These are phyloP conservation scores for Mariannaea sp. DNA, from an alignment of 2,329 filamentous ascomycete species.

Conservation along the genomic window DNA sequence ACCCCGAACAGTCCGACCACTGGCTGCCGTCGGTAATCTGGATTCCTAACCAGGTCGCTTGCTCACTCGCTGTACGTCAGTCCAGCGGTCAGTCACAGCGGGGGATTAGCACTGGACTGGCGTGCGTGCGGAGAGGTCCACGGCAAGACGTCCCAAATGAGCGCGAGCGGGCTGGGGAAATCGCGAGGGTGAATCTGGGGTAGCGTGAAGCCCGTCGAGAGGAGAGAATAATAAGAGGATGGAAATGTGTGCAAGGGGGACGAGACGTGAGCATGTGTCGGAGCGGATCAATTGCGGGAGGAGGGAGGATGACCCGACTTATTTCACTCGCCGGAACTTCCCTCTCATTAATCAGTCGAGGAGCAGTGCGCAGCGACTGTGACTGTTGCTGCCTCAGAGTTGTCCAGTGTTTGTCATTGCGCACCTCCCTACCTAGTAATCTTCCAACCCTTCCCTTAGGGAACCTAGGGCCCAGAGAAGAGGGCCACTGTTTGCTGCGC, in stretches of 20 bases:
- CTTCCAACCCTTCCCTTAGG: too few species aligned
- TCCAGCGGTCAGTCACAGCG: neutral
- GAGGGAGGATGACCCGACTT: conserved; percentile 4
- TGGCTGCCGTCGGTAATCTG: too few species aligned
- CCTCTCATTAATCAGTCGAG: neutral
- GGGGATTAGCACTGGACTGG: neutral
- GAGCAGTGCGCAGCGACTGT: neutral
- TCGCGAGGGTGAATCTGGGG: neutral
- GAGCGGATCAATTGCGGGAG: neutral
- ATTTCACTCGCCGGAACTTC: neutral
- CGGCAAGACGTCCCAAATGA: neutral
- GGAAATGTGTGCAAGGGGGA: neutral
- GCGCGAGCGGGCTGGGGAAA: neutral
- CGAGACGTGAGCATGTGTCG: neutral
- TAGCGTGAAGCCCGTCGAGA: neutral
- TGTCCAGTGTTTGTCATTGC: neutral
- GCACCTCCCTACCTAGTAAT: neutral
- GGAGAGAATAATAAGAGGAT: neutral
- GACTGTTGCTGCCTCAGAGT: conserved; percentile 1
- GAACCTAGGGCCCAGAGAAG: too few species aligned
- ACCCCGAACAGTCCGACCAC: neutral
- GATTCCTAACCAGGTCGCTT: neutral
- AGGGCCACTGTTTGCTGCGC: too few species aligned
- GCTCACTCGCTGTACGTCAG: neutral
- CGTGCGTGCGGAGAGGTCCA: neutral